A percentile compares a stretch with the other conserved stretches of the same genome.
These are phyloP conservation scores for Aspergillus terreus DNA, from an alignment of 2,329 filamentous ascomycete genomes.

Conservation along the genomic window DNA sequence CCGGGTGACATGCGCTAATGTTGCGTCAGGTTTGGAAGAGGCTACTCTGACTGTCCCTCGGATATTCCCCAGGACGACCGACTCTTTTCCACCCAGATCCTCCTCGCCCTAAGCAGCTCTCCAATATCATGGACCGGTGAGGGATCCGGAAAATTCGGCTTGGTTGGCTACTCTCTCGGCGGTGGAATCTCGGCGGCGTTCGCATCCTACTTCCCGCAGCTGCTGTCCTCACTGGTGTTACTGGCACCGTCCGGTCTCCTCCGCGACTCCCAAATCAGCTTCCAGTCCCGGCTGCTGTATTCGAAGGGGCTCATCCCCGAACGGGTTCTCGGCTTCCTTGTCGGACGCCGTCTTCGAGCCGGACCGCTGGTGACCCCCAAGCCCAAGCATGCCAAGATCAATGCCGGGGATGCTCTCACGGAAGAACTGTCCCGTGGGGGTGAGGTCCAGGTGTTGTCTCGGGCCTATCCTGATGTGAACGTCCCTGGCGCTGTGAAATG, in stretches of 20 bases:
- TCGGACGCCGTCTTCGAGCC: constrained; percentile 49
- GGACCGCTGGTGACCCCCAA: constrained; percentile 34
- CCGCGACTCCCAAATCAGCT: constrained; percentile 58
- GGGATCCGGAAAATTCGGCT: constrained; percentile 55
- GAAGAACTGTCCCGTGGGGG: constrained; percentile 37
- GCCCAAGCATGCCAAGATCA: constrained; percentile 31
- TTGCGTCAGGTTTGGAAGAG: constrained; percentile 54
- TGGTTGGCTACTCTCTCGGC: constrained; percentile 77
- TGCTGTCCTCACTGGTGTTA: constrained; percentile 68
- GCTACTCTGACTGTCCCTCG: constrained; percentile 67
- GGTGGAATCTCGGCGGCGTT: constrained; percentile 71
- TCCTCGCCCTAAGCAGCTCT: constrained; percentile 68
- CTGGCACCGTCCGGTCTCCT: constrained; percentile 78
- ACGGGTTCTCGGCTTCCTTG: constrained; percentile 50
- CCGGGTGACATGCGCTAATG: constrained; percentile 1
- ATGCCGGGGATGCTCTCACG: constrained; percentile 38
- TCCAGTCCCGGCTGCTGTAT: constrained; percentile 62
- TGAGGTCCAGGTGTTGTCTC: constrained; percentile 49
- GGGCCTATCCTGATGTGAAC: constrained; percentile 50
- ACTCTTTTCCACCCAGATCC: constrained; percentile 69
- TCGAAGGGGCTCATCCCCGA: constrained; percentile 58
- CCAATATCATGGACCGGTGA: constrained; percentile 61
- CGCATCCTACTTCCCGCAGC: constrained; percentile 62
- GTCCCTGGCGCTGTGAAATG: constrained; percentile 63
- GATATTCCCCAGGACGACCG: constrained; percentile 68